A percentile compares a stretch with the other conserved stretches of the same genome.
phyloP scores from a whole-genome alignment of 2,329 filamentous ascomycete species.

The Nothopassalora personata region DNA sequence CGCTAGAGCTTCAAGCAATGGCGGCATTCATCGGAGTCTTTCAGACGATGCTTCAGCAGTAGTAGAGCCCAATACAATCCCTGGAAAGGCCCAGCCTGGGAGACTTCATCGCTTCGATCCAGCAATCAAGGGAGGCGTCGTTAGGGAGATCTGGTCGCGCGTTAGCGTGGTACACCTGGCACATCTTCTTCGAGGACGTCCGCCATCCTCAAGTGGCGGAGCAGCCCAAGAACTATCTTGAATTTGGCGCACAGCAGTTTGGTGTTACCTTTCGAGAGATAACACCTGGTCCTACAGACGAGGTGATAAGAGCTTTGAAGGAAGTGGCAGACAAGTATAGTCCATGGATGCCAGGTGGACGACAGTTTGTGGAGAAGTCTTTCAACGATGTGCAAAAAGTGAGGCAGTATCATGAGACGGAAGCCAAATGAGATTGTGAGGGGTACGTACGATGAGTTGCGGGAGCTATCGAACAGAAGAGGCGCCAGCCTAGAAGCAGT shows the following conservation, averaged over 20 bases:
- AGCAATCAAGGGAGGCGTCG: neutral
- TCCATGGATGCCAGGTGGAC: slow-evolving; percentile 64
- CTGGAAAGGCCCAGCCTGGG: neutral
- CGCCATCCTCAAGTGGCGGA: neutral
- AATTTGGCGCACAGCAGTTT: slow-evolving; percentile 52
- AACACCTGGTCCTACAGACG: slow-evolving; percentile 57
- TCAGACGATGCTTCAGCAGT: neutral
- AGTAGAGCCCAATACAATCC: neutral
- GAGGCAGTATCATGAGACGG: slow-evolving; percentile 59
- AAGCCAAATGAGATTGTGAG: slow-evolving; percentile 64
- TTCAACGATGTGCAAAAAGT: slow-evolving; percentile 67
- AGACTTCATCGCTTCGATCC: neutral
- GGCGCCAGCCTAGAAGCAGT: slow-evolving; percentile 60
- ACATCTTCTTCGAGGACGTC: neutral
- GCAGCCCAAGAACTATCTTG: slow-evolving; percentile 10
- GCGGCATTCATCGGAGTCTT: neutral
- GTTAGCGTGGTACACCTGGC: neutral
- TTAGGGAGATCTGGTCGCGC: slow-evolving; percentile 3
- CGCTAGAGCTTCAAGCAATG: neutral
- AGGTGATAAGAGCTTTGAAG: slow-evolving; percentile 61
- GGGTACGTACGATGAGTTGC: slow-evolving; percentile 63
- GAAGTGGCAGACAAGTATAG: slow-evolving; percentile 64
- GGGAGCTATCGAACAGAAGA: slow-evolving; percentile 51
- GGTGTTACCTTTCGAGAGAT: slow-evolving; percentile 44
- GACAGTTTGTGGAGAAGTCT: slow-evolving; percentile 60